These are phyloP conservation scores for Williopsis jadinii DNA, from an alignment of 1,139 yeast genomes.

Conservation along the genomic window DNA sequence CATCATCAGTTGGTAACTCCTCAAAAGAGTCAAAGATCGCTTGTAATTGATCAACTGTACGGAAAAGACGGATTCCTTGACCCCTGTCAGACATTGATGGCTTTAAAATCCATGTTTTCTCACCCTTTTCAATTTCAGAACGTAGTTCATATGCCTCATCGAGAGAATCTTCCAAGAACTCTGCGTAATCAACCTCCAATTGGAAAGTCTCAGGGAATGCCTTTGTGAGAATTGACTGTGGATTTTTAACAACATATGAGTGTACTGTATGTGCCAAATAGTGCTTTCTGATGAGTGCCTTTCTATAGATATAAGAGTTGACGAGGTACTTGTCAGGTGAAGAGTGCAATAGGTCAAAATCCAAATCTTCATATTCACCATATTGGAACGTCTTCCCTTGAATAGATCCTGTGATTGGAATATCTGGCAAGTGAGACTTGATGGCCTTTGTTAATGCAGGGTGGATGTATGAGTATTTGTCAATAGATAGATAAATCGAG, in stretches of 20 bases:
- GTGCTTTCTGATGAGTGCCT: conserved; percentile 86
- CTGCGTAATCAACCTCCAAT: conserved; percentile 93
- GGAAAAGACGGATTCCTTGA: conserved; percentile 84
- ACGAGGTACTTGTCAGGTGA: conserved; percentile 43
- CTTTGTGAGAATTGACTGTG: conserved; percentile 48
- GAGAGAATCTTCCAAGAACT: conserved; percentile 84
- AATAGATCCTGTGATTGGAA: conserved; percentile 2
- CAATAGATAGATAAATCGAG: conserved; percentile 22
- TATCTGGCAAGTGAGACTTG: conserved; percentile 24
- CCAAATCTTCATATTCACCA: conserved; percentile 86
- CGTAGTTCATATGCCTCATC: conserved; percentile 89
- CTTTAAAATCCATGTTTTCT: conserved; percentile 79
- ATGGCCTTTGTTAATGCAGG: conserved; percentile 46
- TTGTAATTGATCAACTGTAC: conserved; percentile 73
- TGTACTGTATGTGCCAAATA: conserved; percentile 76
- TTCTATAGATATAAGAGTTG: conserved; percentile 79
- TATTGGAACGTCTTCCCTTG: conserved; percentile 52
- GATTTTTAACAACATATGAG: conserved; percentile 67
- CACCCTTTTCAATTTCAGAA: conserved; percentile 59
- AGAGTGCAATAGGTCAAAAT: conserved; percentile 47
- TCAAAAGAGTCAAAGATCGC: conserved; percentile 80
- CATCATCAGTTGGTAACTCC: conserved; percentile 53
- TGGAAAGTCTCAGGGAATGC: conserved; percentile 74
- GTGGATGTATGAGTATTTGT: conserved; percentile 46
- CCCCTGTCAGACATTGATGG: conserved; percentile 98